Conservation (phyloP, 1,284 basidiomycete species). For the Xerocomus nothofagi region DNA sequence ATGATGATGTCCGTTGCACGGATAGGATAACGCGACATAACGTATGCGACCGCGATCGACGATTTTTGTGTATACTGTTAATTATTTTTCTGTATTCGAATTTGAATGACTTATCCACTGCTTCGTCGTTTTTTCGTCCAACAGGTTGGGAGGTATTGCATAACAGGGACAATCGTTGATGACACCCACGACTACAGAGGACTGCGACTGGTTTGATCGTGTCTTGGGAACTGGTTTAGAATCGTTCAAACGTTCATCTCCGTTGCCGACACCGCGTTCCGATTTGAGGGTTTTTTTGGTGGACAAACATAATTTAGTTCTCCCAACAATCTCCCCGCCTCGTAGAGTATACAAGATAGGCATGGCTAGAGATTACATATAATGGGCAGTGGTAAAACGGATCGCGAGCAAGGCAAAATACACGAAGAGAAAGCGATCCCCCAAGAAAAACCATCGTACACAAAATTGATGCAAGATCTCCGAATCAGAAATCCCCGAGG, state of each 20-base stretch:
- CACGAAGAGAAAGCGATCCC: not conserved
- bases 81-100: not conserved
- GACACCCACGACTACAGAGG: not conserved
- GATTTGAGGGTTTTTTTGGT: too few species aligned
- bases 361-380: not conserved
- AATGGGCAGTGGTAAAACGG: not conserved
- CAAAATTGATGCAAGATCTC: not conserved
- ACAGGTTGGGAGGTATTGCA: conserved; percentile 11
- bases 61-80: conserved; percentile 9
- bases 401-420: not conserved
- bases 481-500: conserved; percentile 67
- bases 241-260: too few species aligned
- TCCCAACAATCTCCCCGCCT: conserved; percentile 1
- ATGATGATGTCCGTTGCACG: conserved; percentile 5
- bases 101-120: conserved; percentile 4
- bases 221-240: not conserved
- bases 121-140: not conserved
- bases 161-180: too few species aligned
- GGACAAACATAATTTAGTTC: not conserved
- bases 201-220: not conserved
- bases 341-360: conserved; percentile 13
- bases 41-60: not conserved
- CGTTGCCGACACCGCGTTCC: too few species aligned
- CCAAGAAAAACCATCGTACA: conserved; percentile 4
- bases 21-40: not conserved